Evolutionary conservation across 2,329 filamentous ascomycete genomes (phyloP), one percentile per base, ranked within the genome.

Genomic region (Curvularia sp.): DNA sequence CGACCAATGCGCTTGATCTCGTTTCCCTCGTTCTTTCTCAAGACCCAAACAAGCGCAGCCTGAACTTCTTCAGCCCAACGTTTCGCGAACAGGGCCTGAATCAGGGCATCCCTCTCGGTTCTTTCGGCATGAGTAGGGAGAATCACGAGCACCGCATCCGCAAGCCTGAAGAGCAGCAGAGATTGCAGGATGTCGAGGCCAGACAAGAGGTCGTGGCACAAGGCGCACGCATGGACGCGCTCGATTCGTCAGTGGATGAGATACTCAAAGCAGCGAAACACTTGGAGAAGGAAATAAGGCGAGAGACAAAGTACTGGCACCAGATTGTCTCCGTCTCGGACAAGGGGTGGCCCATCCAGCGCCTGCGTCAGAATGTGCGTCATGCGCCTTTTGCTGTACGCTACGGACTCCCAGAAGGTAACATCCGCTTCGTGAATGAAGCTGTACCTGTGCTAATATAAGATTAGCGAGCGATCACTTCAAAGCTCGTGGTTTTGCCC

Each of bases 251-350:
- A 3, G 88, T 92, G 1, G 89, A 91, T 67, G 88, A 88, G 34
- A 84, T 97, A 21, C 80, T 92, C 13, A 84, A 87, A 9, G 89
- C 93, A 4, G 89, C 91, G 0, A 82, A 84, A 25, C 84, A 91
- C 39, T 79, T 99, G 12, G 86, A 92, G 67, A 85, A 84, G 10
- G 93, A 97, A 74, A 89, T 96, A 32, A 83, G 86, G 9, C 86
- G 87, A 28, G 95, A 99, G 79, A 89, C 88, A 1, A 89, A 85
- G 67, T 99, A 96, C 76, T 99, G 95, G 95, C 85, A 90, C 54
- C 89, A 96, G 68, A 85, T 98, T 2, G 80, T 96, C 46, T 86
- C 87, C 9, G 87, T 98, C 43, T 92, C 89, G 64, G 86, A 92
- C 65, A 89, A 88, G 53, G 93, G 93, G 4, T 99, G 95, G 94